Base-by-base conservation (phyloP, 805 yeast species). In the Pichia sporocuriosa region DNA sequence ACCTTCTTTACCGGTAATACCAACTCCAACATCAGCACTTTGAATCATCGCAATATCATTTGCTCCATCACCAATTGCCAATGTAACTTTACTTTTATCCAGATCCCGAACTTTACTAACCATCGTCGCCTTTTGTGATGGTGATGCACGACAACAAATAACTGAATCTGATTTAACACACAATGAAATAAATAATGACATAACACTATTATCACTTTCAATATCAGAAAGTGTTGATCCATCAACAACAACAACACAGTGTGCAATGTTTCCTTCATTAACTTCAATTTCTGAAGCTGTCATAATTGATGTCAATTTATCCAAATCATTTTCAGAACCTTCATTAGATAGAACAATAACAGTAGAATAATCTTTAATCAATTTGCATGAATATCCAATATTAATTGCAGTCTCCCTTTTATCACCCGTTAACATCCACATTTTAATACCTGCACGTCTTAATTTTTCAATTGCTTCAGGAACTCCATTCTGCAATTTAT, bases 351-450 rank as follows among this genome's bases (percentile, higher is more conserved):
- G 64, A n/a, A 88, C 63, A 12, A 90, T 79, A 12, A 93, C 85
- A 0, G 95, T 84, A 0, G 96, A 87, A 57, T 84, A 93, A 55
- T 93, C 98, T 54, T 90, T 84, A 55, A 93, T 90, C 49, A 93
- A 68, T 27, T 87, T 79, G 61, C 98, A 93, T 6, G 98, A 84
- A 55, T 89, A 85, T 1, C 97, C 98, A 61, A 93, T 90, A 56
- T 88, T 93, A 46, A 93, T 88, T 1, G 99, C 99, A 0, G 99
- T 93, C 62, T 93, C 99, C 45, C 97, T 70, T 58, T 94, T 94
- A 59, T 93, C 99, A 34, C 99, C 99, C 0, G 99, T 93, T 36
- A 93, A 68, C 97, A 93, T 93, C 99, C 99, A 93, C 70, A 93
- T 65, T 55, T 82, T 86, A 43, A 93, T 87, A 3, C 96, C 96